A percentile compares a stretch with the other conserved stretches of the same genome.
Conservation (phyloP, 441 rosid genomes). For the Pelargonium cotyledonis region DNA sequence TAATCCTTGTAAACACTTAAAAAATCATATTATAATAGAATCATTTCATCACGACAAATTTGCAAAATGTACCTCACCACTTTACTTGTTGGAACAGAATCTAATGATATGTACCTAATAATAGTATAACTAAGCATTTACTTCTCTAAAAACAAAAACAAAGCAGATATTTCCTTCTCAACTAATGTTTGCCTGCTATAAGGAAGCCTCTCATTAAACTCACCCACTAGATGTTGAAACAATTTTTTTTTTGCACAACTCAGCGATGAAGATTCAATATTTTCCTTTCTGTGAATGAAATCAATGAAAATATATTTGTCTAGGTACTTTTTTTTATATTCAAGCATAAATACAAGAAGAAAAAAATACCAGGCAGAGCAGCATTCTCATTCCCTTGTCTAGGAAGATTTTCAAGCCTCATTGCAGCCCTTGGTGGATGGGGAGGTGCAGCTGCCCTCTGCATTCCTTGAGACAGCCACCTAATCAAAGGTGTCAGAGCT, state of each 20-base stretch:
- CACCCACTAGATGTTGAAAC: too few relatives aligned
- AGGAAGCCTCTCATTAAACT: too few relatives aligned
- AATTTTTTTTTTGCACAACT: too few relatives aligned
- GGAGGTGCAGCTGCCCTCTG: constrained; percentile 94
- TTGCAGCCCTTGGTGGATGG: constrained; percentile 60
- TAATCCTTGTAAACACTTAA: too few relatives aligned
- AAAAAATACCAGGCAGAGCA: constrained; percentile 45
- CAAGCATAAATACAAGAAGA: constrained; percentile 16
- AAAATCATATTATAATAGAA: not conserved
- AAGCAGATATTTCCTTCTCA: too few relatives aligned
- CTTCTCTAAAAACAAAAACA: too few relatives aligned
- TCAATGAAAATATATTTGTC: too few relatives aligned
- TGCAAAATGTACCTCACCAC: not conserved
- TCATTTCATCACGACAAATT: not conserved
- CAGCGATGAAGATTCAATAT: not conserved
- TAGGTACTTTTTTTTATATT: not conserved
- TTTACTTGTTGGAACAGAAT: too few relatives aligned
- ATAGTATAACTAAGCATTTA: too few relatives aligned
- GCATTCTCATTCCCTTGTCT: constrained; percentile 54
- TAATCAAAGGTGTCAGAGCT: constrained; percentile 79
- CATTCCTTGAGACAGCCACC: constrained; percentile 95
- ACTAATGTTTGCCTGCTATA: too few relatives aligned
- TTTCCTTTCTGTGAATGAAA: not conserved
- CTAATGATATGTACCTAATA: too few relatives aligned
- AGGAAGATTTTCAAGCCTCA: constrained; percentile 55